Percentiles rank a stretch among this genome's conserved stretches.
These are phyloP conservation scores for Trichoderma lentiforme DNA, from an alignment of 2,329 filamentous ascomycete genomes.

Conservation along the genomic window DNA sequence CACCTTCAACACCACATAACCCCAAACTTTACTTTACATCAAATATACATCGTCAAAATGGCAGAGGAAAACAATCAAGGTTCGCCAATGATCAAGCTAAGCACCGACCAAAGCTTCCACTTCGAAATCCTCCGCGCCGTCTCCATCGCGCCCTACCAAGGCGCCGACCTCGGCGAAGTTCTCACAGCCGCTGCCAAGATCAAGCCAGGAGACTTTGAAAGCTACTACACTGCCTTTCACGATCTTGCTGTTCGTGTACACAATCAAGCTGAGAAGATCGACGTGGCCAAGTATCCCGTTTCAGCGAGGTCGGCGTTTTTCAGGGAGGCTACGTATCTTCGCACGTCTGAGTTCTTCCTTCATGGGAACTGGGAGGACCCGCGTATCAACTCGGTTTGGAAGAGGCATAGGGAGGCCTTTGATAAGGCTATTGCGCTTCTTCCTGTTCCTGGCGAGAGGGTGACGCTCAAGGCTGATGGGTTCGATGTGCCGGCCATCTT, in stretches of 20 bases:
- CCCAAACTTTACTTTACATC: not conserved
- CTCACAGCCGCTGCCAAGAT: conserved; percentile 27
- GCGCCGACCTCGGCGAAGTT: conserved; percentile 32
- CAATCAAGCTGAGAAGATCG: conserved; percentile 19
- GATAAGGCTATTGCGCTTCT: conserved; percentile 36
- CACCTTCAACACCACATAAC: not conserved
- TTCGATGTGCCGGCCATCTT: conserved; percentile 36
- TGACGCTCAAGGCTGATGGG: conserved; percentile 30
- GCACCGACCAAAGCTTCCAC: conserved; percentile 24
- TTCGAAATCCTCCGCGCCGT: conserved; percentile 28
- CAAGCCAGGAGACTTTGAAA: conserved; percentile 25
- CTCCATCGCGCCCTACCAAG: conserved; percentile 23
- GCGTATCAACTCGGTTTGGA: conserved; percentile 37
- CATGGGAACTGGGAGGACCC: conserved; percentile 39
- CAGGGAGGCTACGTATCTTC: conserved; percentile 41
- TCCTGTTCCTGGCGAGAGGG: conserved; percentile 30
- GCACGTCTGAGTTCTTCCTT: conserved; percentile 41
- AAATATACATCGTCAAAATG: not conserved
- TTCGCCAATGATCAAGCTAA: conserved; percentile 22
- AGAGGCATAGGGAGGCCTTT: conserved; percentile 35
- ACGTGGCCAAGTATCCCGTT: conserved; percentile 21
- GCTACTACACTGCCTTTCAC: conserved; percentile 25
- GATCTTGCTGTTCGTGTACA: conserved; percentile 23
- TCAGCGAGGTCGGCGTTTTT: conserved; percentile 32
- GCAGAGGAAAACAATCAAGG: not conserved